These are phyloP conservation scores for Penicillium subrubescens DNA, from an alignment of 495 filamentous ascomycete species.

Conservation along the genomic window DNA sequence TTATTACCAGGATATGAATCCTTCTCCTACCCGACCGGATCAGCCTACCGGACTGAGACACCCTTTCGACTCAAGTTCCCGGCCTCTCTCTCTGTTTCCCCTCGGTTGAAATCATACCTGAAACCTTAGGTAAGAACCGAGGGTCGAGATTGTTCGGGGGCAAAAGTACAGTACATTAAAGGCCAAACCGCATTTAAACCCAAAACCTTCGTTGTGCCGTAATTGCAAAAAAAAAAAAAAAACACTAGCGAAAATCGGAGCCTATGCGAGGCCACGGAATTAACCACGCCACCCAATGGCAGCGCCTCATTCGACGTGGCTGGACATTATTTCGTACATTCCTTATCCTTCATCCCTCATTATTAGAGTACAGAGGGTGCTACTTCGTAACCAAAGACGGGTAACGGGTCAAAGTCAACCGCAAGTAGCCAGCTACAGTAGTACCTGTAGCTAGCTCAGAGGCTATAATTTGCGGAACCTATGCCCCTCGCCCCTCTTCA, in stretches of 20 bases:
- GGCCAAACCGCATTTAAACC: neutral
- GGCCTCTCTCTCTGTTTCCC: neutral
- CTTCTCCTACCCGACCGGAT: neutral
- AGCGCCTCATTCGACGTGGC: slow-evolving; percentile 9
- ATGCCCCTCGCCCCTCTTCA: neutral
- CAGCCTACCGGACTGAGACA: slow-evolving; percentile 2
- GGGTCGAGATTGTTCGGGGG: slow-evolving; percentile 10
- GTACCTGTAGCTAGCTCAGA: neutral
- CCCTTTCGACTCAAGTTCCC: neutral
- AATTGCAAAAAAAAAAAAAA: neutral
- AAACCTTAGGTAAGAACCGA: slow-evolving; percentile 18
- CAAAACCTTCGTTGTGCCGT: neutral
- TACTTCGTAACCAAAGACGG: neutral
- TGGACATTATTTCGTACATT: neutral
- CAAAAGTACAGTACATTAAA: neutral
- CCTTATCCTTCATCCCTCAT: neutral
- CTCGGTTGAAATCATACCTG: slow-evolving; percentile 5
- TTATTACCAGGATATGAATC: neutral
- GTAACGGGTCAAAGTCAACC: neutral
- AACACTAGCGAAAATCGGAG: neutral
- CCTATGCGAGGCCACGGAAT: slow-evolving; percentile 12
- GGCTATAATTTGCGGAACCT: slow-evolving; percentile 2
- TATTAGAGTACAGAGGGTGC: neutral
- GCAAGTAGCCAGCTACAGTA: neutral
- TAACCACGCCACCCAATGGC: slow-evolving; percentile 18